These are phyloP conservation scores for Anisodus acutangulus DNA, from an alignment of 257 asterid species.

Conservation along the genomic window DNA sequence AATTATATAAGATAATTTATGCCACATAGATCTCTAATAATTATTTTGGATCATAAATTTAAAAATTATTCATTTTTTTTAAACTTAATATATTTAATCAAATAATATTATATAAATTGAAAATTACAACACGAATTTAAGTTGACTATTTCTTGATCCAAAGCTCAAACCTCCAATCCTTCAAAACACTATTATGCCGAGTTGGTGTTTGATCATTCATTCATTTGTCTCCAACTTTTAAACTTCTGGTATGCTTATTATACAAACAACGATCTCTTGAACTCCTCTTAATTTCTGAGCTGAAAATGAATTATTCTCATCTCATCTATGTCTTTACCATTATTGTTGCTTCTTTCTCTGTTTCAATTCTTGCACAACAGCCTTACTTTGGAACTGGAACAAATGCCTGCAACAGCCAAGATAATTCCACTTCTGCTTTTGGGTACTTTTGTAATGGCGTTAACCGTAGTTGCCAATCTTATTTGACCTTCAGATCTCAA, in stretches of 20 bases:
- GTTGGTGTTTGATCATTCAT: not conserved
- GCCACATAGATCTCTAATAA: no score
- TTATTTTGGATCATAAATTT: no score
- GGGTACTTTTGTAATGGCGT: slow-evolving; percentile 84
- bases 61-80: no score
- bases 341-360: slow-evolving; percentile 41
- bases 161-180: not conserved
- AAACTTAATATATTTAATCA: no score
- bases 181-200: not conserved
- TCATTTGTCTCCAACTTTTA: not conserved
- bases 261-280: not conserved
- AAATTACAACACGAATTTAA: not conserved
- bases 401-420: slow-evolving; percentile 36
- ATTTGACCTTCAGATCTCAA: slow-evolving; percentile 71
- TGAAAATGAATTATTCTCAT: slow-evolving; percentile 41
- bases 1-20: no score
- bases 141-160: not conserved
- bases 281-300: not conserved
- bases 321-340: slow-evolving; percentile 34
- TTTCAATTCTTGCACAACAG: slow-evolving; percentile 61
- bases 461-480: slow-evolving; percentile 59
- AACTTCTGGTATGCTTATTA: not conserved
- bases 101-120: no score
- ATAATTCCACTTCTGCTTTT: slow-evolving; percentile 54
- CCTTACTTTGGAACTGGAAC: slow-evolving; percentile 52